Conservation (phyloP, 192 early-diverging fungal species). For the Backusella psychrophila region DNA sequence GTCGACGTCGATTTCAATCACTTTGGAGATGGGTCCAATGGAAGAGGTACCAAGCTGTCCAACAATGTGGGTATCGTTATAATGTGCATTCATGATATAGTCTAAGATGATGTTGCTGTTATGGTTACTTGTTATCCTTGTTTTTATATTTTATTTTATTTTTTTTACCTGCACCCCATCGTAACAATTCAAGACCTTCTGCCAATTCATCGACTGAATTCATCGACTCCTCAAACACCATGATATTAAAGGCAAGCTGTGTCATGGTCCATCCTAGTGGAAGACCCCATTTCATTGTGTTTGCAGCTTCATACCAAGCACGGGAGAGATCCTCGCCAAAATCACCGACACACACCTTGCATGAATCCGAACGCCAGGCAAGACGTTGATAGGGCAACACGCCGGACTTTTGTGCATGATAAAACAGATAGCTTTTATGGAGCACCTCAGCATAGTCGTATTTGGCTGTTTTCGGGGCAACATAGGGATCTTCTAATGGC, state of each 20-base stretch:
- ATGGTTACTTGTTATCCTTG: not conserved
- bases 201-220: conserved; percentile 38
- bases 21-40: conserved; percentile 30
- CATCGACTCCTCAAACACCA: conserved; percentile 42
- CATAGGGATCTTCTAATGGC: conserved; percentile 36
- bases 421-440: conserved; percentile 53
- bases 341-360: conserved; percentile 46
- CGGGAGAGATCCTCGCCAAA: conserved; percentile 52
- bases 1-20: conserved; percentile 41
- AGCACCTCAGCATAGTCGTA: conserved; percentile 52
- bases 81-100: conserved; percentile 57
- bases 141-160: not conserved
- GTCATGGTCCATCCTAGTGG: conserved; percentile 45
- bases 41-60: conserved; percentile 40
- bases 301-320: conserved; percentile 59
- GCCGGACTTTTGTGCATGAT: conserved; percentile 51
- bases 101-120: conserved; percentile 23
- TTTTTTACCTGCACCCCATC: conserved; percentile 37
- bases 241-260: conserved; percentile 50
- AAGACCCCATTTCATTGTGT: conserved; percentile 60
- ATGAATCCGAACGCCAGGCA: conserved; percentile 52
- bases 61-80: conserved; percentile 45
- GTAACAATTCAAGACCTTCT: conserved; percentile 35
- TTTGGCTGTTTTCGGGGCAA: conserved; percentile 39
- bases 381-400: conserved; percentile 47